A percentile compares a stretch with the other conserved stretches of the same genome.
phyloP scores from a whole-genome alignment of 192 early-diverging fungal species.

The Entomortierella chlamydospora region DNA sequence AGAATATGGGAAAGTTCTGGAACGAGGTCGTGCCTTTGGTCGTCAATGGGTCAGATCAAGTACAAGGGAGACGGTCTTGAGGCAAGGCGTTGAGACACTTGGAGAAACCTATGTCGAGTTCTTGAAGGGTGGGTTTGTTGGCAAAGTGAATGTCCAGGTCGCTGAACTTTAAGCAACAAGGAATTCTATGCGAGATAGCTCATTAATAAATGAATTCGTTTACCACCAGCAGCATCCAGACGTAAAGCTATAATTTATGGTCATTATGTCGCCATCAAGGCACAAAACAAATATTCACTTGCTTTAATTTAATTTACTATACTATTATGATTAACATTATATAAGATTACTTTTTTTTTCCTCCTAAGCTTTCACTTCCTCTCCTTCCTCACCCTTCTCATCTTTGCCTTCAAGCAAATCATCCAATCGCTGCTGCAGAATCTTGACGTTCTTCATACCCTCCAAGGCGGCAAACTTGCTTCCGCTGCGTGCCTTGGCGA shows the following conservation, averaged over 20 bases:
- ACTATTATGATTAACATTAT: not conserved
- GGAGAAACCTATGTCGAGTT: slow-evolving; percentile 22
- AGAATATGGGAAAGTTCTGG: slow-evolving; percentile 16
- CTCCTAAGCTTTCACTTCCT: not conserved
- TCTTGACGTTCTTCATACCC: slow-evolving; percentile 53
- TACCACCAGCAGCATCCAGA: not conserved
- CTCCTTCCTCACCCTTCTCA: slow-evolving; percentile 3
- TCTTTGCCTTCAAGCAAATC: slow-evolving; percentile 17
- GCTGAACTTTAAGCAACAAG: slow-evolving; percentile 2
- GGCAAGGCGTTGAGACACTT: not conserved
- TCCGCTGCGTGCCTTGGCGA: slow-evolving; percentile 46
- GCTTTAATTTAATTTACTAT: too few species aligned
- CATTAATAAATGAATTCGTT: not conserved
- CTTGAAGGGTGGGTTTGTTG: slow-evolving; percentile 15
- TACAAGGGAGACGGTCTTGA: slow-evolving; percentile 10
- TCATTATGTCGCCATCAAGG: too few species aligned
- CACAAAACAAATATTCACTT: too few species aligned
- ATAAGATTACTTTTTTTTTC: not conserved
- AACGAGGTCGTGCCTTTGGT: slow-evolving; percentile 35
- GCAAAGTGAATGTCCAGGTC: slow-evolving; percentile 43
- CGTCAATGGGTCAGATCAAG: slow-evolving; percentile 38
- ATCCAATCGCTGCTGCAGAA: slow-evolving; percentile 29
- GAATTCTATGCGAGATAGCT: too few species aligned
- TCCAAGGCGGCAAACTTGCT: slow-evolving; percentile 48
- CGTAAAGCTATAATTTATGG: too few species aligned